These are phyloP conservation scores for Paramecium primaurelia DNA, from an alignment of 73 alveolate genomes.

Conservation along the genomic window DNA sequence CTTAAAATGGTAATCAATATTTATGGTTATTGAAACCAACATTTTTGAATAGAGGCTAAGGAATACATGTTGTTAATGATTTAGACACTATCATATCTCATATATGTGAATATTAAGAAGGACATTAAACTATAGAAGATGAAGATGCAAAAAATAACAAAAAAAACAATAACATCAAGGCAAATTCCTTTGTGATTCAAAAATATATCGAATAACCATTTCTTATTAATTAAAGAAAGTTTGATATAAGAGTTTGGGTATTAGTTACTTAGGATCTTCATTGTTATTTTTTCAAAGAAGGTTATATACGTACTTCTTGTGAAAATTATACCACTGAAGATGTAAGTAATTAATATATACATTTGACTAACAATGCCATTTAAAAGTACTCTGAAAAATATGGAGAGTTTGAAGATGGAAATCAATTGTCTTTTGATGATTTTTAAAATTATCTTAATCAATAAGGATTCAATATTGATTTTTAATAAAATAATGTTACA, in stretches of 20 bases:
- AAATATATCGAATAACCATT: conserved; percentile 77
- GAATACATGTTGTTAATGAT: conserved; percentile 80
- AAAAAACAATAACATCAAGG: conserved; percentile 43
- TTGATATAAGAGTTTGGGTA: conserved; percentile 83
- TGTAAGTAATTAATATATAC: conserved; percentile 68
- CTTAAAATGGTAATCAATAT: conserved; percentile 36
- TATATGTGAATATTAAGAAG: conserved; percentile 64
- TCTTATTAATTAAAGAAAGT: conserved; percentile 67
- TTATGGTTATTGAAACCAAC: conserved; percentile 76
- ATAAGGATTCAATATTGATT: conserved; percentile 67
- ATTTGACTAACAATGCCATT: conserved; percentile 77
- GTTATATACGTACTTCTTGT: conserved; percentile 79
- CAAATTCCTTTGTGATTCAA: conserved; percentile 66
- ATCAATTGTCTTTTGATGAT: conserved; percentile 74
- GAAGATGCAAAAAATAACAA: conserved; percentile 30
- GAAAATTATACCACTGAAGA: conserved; percentile 61
- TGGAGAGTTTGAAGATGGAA: conserved; percentile 77
- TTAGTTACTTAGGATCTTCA: conserved; percentile 62
- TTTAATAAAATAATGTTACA: conserved; percentile 67
- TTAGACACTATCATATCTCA: conserved; percentile 54
- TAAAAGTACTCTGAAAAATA: conserved; percentile 71
- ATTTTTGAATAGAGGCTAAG: conserved; percentile 81
- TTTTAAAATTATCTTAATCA: conserved; percentile 66
- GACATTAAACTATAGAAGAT: conserved; percentile 65
- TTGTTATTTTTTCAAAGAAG: conserved; percentile 78